Conservation (phyloP, 164 flowering plant genomes). For the Magnolia changhungtana region DNA sequence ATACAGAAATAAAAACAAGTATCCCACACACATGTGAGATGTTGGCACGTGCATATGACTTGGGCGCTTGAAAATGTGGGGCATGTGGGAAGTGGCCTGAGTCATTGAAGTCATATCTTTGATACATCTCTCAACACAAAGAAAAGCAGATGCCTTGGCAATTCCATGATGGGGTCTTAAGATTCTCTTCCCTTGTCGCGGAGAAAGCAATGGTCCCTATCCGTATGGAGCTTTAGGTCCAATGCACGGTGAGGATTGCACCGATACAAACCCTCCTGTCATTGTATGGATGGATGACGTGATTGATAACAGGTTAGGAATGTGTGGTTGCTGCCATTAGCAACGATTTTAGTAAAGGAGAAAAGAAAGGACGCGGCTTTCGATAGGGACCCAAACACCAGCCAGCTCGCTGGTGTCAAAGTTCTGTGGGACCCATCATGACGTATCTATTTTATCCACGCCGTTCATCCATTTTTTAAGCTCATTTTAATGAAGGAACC, state of each 20-base stretch:
- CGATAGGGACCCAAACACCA: no score
- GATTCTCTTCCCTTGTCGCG: background rate
- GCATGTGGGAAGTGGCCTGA: background rate
- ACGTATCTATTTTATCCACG: no score
- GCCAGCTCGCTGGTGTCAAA: no score
- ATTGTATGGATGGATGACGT: conserved; percentile 1
- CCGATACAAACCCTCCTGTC: background rate
- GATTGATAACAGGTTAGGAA: background rate
- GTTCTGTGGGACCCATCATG: no score
- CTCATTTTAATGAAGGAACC: no score
- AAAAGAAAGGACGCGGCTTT: background rate
- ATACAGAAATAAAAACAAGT: background rate
- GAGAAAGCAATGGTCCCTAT: background rate
- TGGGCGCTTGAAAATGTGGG: no score
- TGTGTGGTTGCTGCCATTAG: background rate
- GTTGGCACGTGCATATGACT: no score
- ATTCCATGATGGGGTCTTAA: background rate
- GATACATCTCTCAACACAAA: background rate
- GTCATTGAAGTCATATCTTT: no score
- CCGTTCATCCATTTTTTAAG: no score
- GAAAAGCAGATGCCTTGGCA: conserved; percentile 6
- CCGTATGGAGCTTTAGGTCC: background rate
- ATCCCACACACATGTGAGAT: background rate
- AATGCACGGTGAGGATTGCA: background rate
- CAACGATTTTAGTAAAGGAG: background rate